Conservation (phyloP, 345 rosid species). For the Fremontodendron californicum region DNA sequence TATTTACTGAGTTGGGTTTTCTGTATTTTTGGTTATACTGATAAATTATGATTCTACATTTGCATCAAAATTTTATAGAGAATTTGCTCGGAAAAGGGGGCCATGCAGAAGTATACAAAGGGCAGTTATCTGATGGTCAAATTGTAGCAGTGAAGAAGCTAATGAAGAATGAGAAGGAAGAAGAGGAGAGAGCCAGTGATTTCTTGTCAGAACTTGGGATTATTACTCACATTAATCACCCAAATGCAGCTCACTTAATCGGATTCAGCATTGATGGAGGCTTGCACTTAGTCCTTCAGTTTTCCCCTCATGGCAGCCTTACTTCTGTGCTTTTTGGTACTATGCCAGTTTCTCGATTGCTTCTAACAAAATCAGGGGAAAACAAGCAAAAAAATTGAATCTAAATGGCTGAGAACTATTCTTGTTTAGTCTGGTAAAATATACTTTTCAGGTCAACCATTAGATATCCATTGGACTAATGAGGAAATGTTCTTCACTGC, state of each 20-base stretch:
- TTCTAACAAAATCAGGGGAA: not conserved
- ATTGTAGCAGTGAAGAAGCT: conserved; percentile 84
- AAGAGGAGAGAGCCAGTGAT: conserved; percentile 52
- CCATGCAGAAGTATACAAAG: conserved; percentile 86
- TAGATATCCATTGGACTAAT: not conserved
- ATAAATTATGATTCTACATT: not conserved
- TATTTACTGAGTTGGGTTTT: not conserved
- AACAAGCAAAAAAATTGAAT: not conserved
- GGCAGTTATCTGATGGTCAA: conserved; percentile 56
- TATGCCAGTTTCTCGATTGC: not conserved
- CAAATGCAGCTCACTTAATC: conserved; percentile 76
- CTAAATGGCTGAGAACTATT: not conserved
- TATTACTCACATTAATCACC: conserved; percentile 86
- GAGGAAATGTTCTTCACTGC: conserved; percentile 21
- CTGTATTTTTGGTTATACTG: not conserved
- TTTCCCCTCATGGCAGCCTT: conserved; percentile 76
- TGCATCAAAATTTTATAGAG: conserved; percentile 30
- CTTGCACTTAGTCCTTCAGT: conserved; percentile 82
- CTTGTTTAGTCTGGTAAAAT: not conserved
- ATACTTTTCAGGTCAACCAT: not conserved
- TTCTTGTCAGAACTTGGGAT: conserved; percentile 91
- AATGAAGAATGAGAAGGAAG: conserved; percentile 44
- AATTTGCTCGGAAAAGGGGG: conserved; percentile 91
- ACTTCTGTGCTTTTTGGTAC: conserved; percentile 70
- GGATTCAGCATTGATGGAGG: conserved; percentile 81